These are phyloP conservation scores for Dactylonectria macrodidyma DNA, from an alignment of 2,329 filamentous ascomycete genomes.

Conservation along the genomic window DNA sequence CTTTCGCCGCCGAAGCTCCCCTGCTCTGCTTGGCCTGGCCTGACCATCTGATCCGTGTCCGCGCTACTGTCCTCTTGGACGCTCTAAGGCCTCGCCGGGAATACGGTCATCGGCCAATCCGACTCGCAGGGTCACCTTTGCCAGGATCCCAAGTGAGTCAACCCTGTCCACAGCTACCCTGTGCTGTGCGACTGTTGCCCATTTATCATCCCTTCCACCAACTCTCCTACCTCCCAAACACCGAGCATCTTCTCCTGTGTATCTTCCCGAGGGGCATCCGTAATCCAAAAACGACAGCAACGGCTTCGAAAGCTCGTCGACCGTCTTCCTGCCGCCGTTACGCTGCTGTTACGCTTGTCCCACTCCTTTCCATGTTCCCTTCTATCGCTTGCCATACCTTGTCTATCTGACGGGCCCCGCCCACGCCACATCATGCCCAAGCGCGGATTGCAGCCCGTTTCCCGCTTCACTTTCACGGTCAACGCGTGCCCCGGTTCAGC, in stretches of 20 bases:
- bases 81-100: conserved; percentile 20
- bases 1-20: conserved; percentile 14
- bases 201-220: conserved; percentile 4
- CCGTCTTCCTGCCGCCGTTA: neutral
- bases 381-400: conserved; percentile 36
- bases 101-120: conserved; percentile 33
- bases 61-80: conserved; percentile 19
- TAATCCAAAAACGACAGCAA: neutral
- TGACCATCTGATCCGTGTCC: conserved; percentile 19
- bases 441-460: conserved; percentile 46
- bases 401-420: conserved; percentile 43
- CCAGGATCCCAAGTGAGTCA: conserved; percentile 31
- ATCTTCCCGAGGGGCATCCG: neutral
- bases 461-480: conserved; percentile 38
- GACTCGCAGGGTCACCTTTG: conserved; percentile 19
- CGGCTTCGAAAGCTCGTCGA: conserved; percentile 7
- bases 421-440: conserved; percentile 49
- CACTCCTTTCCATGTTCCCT: conserved; percentile 28
- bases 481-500: conserved; percentile 31
- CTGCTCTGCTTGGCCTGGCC: conserved; percentile 9
- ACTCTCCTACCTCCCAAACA: neutral
- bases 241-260: neutral
- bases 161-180: conserved; percentile 13
- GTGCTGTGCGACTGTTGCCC: conserved; percentile 12
- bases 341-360: neutral